These are phyloP conservation scores for Helminthosporium solani DNA, from an alignment of 2,329 filamentous ascomycete genomes.

Conservation along the genomic window DNA sequence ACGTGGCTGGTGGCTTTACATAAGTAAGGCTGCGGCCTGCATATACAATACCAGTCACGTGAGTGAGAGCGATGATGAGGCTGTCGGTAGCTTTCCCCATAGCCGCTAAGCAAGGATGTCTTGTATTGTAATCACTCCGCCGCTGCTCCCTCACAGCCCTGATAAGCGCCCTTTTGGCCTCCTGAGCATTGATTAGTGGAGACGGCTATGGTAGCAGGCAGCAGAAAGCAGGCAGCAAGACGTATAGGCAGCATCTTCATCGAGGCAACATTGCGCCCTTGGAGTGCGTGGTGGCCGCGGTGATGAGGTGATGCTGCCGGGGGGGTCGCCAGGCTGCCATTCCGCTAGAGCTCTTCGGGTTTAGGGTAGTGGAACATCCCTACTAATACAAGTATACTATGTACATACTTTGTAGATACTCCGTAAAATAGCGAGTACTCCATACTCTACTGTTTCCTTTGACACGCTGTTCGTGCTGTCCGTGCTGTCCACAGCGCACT, in stretches of 20 bases:
- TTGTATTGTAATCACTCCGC: neutral
- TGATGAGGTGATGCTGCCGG: too few relatives aligned
- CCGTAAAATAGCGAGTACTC: too few relatives aligned
- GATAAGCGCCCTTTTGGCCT: too few relatives aligned
- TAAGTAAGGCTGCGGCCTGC: neutral
- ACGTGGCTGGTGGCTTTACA: neutral
- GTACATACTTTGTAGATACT: too few relatives aligned
- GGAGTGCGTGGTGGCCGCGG: neutral
- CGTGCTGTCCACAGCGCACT: too few relatives aligned
- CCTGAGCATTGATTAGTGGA: too few relatives aligned
- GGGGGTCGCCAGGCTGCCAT: neutral
- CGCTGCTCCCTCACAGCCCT: neutral
- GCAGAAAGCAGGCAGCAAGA: too few relatives aligned
- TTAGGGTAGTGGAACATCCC: neutral
- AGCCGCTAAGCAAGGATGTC: neutral
- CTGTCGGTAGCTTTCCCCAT: neutral
- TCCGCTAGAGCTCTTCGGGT: neutral
- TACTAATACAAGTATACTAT: neutral
- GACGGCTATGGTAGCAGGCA: too few relatives aligned
- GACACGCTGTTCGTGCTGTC: neutral
- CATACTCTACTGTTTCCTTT: neutral
- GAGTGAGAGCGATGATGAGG: too few relatives aligned
- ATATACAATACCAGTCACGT: too few relatives aligned
- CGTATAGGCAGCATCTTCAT: neutral
- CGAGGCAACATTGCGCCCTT: neutral